Percentiles rank a stretch among this genome's conserved stretches.
phyloP scores from a whole-genome alignment of 305 asterid genomes.

The Striga hermonthica region DNA sequence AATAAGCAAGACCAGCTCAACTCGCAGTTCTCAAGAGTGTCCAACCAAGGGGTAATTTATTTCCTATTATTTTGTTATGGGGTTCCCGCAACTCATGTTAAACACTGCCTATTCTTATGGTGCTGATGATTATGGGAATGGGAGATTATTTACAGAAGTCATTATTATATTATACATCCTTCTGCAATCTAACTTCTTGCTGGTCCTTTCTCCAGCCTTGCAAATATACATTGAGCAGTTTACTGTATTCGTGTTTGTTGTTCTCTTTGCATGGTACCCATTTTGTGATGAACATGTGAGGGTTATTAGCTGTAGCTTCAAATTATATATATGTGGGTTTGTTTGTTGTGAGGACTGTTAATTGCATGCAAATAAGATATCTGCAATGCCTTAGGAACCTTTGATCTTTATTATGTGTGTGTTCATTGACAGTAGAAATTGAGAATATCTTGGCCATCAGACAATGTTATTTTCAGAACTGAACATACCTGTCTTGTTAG shows the following conservation, averaged over 20 bases:
- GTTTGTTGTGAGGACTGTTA: not conserved
- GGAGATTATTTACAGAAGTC: not conserved
- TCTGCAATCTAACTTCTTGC: not conserved
- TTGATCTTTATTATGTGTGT: not conserved
- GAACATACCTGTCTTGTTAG: not conserved
- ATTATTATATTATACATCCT: not conserved
- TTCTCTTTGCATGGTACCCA: not conserved
- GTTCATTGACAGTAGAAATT: not conserved
- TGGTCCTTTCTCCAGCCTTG: not conserved
- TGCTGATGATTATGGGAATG: slow-evolving; percentile 3
- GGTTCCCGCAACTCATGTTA: slow-evolving; percentile 14
- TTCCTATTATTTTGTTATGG: slow-evolving; percentile 8
- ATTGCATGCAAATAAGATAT: not conserved
- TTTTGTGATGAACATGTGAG: slow-evolving; percentile 4
- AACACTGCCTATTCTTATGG: slow-evolving; percentile 6
- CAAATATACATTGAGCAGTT: not conserved
- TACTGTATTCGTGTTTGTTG: not conserved
- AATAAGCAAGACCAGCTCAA: slow-evolving; percentile 58
- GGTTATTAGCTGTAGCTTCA: not conserved
- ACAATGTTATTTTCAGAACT: not conserved
- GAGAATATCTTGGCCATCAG: slow-evolving; percentile 1
- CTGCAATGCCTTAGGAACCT: not conserved
- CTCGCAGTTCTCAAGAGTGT: slow-evolving; percentile 45
- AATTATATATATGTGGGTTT: not conserved
- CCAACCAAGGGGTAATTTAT: slow-evolving; percentile 67